Conservation (phyloP, 768 basidiomycete genomes). For the Leccinum ochraceum region DNA sequence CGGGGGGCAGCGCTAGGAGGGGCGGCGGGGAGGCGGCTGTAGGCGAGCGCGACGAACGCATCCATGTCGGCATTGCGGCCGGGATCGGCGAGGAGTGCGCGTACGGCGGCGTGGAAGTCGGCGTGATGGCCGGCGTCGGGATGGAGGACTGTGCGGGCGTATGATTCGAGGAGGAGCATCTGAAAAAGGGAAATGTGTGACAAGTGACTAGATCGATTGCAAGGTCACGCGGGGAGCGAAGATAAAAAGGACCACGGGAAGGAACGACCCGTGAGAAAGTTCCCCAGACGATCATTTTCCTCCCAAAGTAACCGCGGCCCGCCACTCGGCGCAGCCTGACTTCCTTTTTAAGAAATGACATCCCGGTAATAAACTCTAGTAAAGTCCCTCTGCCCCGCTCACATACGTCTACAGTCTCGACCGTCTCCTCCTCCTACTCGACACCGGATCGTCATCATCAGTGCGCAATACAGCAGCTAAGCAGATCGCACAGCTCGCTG, state of each 20-base stretch:
- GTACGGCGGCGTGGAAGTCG: constrained; percentile 15
- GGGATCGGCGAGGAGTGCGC: constrained; percentile 3
- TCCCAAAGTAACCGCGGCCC: constrained; percentile 46
- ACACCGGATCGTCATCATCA: constrained; percentile 88
- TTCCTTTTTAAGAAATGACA: constrained; percentile 66
- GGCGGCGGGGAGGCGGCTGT: constrained; percentile 49
- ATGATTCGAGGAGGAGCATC: constrained; percentile 6
- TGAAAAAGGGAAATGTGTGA: constrained; percentile 21
- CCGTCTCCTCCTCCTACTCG: constrained; percentile 92
- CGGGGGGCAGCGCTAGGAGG: constrained; percentile 33
- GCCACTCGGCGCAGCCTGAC: constrained; percentile 53
- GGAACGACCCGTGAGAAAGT: constrained; percentile 47
- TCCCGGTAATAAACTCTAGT: constrained; percentile 55
- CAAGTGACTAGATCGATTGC: constrained; percentile 41
- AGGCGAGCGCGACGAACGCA: constrained; percentile 45
- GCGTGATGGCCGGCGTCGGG: not conserved
- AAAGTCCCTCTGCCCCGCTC: not conserved
- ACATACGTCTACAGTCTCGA: constrained; percentile 66
- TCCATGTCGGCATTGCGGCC: constrained; percentile 23
- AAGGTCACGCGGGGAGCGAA: constrained; percentile 45
- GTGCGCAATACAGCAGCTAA: constrained; percentile 96
- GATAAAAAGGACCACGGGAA: constrained; percentile 64
- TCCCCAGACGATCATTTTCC: constrained; percentile 48
- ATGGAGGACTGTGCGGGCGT: constrained; percentile 18
- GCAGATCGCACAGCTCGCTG: constrained; percentile 91